Conservation (phyloP, 768 basidiomycete genomes). For the Russula lepida region DNA sequence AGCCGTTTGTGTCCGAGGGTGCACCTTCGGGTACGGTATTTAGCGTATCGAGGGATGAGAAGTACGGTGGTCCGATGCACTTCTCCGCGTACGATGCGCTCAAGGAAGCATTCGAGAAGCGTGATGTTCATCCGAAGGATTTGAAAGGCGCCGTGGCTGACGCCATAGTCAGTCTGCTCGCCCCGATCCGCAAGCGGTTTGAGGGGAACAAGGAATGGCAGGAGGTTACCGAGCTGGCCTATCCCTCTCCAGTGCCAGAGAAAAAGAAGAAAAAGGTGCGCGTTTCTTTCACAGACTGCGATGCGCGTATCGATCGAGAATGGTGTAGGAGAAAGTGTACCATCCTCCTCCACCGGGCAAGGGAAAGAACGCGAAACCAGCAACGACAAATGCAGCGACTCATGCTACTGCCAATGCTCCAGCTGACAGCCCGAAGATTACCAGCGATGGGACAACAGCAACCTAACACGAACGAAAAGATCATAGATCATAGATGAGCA, state of each 20-base stretch:
- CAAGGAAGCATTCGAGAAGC: slow-evolving; percentile 64
- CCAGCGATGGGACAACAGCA: not conserved
- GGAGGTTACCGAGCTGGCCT: slow-evolving; percentile 66
- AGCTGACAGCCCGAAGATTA: not conserved
- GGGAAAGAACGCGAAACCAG: slow-evolving; percentile 45
- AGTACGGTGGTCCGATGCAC: slow-evolving; percentile 75
- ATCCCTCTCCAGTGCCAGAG: slow-evolving; percentile 63
- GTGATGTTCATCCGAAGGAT: slow-evolving; percentile 82
- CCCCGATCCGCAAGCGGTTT: slow-evolving; percentile 75
- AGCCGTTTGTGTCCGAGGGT: slow-evolving; percentile 53
- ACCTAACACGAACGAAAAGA: not conserved
- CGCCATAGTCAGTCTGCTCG: slow-evolving; percentile 64
- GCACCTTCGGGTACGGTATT: slow-evolving; percentile 82
- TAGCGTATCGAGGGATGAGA: slow-evolving; percentile 66
- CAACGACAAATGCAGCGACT: not conserved
- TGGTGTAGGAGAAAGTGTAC: slow-evolving; percentile 63
- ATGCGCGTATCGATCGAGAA: not conserved
- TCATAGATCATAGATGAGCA: not conserved
- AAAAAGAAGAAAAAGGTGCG: slow-evolving; percentile 57
- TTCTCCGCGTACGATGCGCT: slow-evolving; percentile 59
- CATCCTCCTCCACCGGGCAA: slow-evolving; percentile 78
- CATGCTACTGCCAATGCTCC: not conserved
- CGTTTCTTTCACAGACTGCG: not conserved
- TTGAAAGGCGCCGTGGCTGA: slow-evolving; percentile 72
- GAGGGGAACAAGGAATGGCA: slow-evolving; percentile 76